A percentile compares a stretch with the other conserved stretches of the same genome.
phyloP scores from a whole-genome alignment of 176 grass and related monocot genomes.

The Rhynchospora breviuscula region DNA sequence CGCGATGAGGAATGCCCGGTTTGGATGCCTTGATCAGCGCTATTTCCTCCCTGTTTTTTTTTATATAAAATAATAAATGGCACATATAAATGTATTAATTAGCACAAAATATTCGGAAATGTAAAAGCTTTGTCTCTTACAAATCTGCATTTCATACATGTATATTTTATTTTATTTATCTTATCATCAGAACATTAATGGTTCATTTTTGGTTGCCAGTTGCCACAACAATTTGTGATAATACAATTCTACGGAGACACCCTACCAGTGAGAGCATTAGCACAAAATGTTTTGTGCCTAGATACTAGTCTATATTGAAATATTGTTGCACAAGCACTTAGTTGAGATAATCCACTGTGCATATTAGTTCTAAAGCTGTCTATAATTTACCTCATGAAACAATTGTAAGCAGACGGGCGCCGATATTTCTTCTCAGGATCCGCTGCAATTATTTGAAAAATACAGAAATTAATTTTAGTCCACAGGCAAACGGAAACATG shows the following conservation, averaged over 20 bases:
- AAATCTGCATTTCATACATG: neutral
- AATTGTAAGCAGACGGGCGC: neutral
- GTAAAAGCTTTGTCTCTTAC: too few relatives aligned
- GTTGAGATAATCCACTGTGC: too few relatives aligned
- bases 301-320: too few relatives aligned
- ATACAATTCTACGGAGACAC: too few relatives aligned
- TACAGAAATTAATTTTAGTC: neutral
- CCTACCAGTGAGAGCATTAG: too few relatives aligned
- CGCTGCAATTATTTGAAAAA: neutral
- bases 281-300: too few relatives aligned
- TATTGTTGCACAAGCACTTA: too few relatives aligned
- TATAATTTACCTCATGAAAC: neutral
- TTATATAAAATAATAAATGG: neutral
- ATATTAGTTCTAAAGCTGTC: too few relatives aligned
- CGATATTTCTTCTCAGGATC: neutral
- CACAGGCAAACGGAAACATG: neutral
- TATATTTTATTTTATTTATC: neutral
- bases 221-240: too few relatives aligned
- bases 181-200: too few relatives aligned
- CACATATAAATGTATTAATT: neutral
- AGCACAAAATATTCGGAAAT: neutral
- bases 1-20: conserved; percentile 80
- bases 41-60: conserved; percentile 75
- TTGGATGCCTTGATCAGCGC: conserved; percentile 75
- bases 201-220: too few relatives aligned